A percentile compares a stretch with the other conserved stretches of the same genome.
Conservation (phyloP, 306 rosid species). For the Prinsepia uniflora region DNA sequence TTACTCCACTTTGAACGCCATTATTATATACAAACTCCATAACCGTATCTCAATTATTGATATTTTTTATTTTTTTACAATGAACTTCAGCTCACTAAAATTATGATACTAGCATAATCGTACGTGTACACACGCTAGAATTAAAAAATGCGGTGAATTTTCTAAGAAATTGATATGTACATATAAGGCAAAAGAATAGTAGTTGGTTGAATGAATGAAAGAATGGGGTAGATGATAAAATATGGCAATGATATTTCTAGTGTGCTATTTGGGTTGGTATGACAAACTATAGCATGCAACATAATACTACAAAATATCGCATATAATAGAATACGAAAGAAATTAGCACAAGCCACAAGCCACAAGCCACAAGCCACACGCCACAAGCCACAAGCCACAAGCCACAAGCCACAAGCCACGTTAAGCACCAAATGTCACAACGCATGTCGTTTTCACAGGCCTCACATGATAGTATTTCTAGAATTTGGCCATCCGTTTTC, state of each 20-base stretch:
- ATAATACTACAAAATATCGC: background rate
- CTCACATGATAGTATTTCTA: conserved; percentile 5
- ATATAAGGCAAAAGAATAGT: background rate
- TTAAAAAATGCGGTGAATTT: no score
- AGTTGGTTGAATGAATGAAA: background rate
- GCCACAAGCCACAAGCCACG: no score
- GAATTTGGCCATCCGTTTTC: background rate
- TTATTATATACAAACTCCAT: no score
- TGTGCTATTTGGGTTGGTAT: background rate
- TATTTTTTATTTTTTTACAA: no score
- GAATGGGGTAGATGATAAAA: background rate
- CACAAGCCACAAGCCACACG: no score
- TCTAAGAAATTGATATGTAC: no score
- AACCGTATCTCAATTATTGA: no score
- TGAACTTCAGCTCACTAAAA: no score
- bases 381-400: no score
- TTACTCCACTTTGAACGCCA: no score
- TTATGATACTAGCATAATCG: no score
- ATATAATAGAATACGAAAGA: background rate
- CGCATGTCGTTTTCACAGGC: conserved; percentile 5
- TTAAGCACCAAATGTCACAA: conserved; percentile 13
- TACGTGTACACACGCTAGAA: no score
- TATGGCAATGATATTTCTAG: background rate
- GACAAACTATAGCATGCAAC: background rate
- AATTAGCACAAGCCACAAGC: background rate